Conservation (phyloP, 257 asterid species). For the Nicotiana attenuata region DNA sequence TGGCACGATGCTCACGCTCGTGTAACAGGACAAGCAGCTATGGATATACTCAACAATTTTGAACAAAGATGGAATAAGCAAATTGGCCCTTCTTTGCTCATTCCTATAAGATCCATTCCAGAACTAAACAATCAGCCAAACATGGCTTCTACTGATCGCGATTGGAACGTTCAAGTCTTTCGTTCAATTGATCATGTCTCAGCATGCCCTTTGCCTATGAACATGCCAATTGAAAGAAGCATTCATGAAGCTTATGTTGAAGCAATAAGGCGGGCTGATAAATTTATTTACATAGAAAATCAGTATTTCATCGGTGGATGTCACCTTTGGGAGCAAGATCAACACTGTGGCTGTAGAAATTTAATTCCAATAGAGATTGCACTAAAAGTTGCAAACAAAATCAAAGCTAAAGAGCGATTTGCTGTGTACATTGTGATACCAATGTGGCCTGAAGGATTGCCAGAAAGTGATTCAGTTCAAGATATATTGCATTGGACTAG, state of each 20-base stretch:
- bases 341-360: conserved; percentile 70
- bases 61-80: conserved; percentile 91
- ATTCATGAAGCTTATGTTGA: conserved; percentile 80
- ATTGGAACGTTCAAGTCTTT: conserved; percentile 83
- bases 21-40: conserved; percentile 63
- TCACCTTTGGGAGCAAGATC: conserved; percentile 78
- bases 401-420: conserved; percentile 56
- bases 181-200: conserved; percentile 78
- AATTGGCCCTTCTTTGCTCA: conserved; percentile 52
- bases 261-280: conserved; percentile 77
- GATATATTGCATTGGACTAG: conserved; percentile 77
- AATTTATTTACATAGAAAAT: conserved; percentile 71
- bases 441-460: conserved; percentile 95
- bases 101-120: conserved; percentile 45
- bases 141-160: conserved; percentile 17
- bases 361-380: conserved; percentile 85
- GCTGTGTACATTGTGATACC: conserved; percentile 66
- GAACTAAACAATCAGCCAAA: conserved; percentile 41
- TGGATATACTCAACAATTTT: conserved; percentile 65
- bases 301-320: conserved; percentile 92
- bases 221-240: conserved; percentile 49
- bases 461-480: conserved; percentile 73
- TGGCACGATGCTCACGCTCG: conserved; percentile 93
- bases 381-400: conserved; percentile 53
- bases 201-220: conserved; percentile 45